Conservation (phyloP, 225 moss, liverwort and hornwort genomes). For the Bryoerythrophyllum caledonicum region DNA sequence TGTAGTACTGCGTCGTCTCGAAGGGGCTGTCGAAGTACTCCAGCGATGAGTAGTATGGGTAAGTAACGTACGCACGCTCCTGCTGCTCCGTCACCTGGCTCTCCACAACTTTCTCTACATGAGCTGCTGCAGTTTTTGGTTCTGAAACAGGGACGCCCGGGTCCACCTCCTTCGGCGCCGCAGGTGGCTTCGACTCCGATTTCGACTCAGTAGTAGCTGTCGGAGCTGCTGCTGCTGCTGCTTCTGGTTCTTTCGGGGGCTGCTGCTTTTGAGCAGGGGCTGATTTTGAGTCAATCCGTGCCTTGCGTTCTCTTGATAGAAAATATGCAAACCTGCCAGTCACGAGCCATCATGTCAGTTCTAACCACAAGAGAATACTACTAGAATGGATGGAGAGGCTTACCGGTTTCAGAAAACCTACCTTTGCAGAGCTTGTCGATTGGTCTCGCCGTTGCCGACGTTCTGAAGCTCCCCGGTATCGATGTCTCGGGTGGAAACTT, state of each 20-base stretch:
- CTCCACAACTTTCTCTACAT: constrained; percentile 22
- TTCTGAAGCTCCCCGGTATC: constrained; percentile 41
- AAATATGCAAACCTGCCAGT: constrained; percentile 45
- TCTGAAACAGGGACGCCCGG: no score
- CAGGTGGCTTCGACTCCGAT: no score
- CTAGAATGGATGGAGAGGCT: not conserved
- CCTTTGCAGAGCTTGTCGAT: constrained; percentile 51
- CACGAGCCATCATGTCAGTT: not conserved
- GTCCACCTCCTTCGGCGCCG: no score
- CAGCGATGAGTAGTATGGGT: constrained; percentile 33
- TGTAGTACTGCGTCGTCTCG: constrained; percentile 11
- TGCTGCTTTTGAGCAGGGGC: not conserved
- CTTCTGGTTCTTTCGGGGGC: not conserved
- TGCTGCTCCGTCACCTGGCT: constrained; percentile 35
- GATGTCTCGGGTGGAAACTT: constrained; percentile 43
- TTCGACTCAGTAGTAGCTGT: not conserved
- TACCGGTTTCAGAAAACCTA: no score
- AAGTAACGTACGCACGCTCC: constrained; percentile 42
- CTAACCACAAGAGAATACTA: not conserved
- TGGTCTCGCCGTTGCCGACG: constrained; percentile 31
- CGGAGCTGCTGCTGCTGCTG: constrained; percentile 10
- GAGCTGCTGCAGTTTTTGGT: not conserved
- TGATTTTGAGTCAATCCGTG: constrained; percentile 10
- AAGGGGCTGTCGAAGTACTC: constrained; percentile 47
- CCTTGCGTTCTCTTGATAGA: constrained; percentile 54